These are phyloP conservation scores for Solanum bukasovii DNA, from an alignment of 257 asterid genomes.

Conservation along the genomic window DNA sequence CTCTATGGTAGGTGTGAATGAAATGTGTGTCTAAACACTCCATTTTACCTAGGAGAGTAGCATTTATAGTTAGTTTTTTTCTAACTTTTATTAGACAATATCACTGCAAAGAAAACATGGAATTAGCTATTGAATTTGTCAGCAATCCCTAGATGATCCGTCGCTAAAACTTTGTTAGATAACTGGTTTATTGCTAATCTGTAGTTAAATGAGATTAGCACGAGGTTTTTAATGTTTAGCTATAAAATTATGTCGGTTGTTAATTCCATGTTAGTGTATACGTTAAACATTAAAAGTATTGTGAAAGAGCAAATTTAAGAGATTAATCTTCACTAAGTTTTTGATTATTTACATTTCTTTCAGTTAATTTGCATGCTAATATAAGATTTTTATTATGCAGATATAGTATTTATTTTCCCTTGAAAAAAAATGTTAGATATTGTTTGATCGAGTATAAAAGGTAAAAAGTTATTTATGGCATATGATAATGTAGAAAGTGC, in stretches of 20 bases:
- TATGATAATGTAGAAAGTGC: not conserved
- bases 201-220: too few relatives aligned
- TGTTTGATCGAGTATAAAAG: not conserved
- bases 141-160: too few relatives aligned
- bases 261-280: not conserved
- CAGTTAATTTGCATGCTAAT: not conserved
- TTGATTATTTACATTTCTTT: not conserved
- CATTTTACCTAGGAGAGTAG: not conserved
- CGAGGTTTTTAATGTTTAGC: not conserved
- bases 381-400: not conserved
- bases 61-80: not conserved
- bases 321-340: not conserved
- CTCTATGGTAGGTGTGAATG: not conserved
- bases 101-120: not conserved
- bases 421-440: not conserved
- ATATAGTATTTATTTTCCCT: not conserved
- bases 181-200: not conserved
- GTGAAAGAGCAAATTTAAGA: not conserved
- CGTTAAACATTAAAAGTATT: not conserved
- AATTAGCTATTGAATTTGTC: not conserved
- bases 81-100: not conserved
- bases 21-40: not conserved
- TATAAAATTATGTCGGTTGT: not conserved
- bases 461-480: not conserved
- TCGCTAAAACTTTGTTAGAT: not conserved